Conservation (phyloP, 1,284 basidiomycete genomes). For the Marasmius sp. region DNA sequence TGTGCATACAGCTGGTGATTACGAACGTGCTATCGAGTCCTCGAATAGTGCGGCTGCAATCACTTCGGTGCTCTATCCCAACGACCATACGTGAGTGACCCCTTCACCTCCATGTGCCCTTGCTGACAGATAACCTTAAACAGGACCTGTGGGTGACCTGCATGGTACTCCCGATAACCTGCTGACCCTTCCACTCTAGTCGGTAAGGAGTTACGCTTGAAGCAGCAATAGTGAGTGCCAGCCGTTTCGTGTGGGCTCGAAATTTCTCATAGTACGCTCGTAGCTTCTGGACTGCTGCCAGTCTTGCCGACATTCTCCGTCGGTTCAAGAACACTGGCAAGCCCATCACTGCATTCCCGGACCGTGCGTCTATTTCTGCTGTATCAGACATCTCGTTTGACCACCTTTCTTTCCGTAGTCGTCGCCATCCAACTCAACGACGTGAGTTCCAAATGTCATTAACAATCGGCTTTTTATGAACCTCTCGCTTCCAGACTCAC, state of each 20-base stretch:
- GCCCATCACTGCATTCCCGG: constrained; percentile 74
- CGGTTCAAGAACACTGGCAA: constrained; percentile 81
- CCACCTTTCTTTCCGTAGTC: constrained; percentile 36
- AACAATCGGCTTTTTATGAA: background rate
- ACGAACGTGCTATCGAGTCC: constrained; percentile 82
- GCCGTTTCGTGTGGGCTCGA: background rate
- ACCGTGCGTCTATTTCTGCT: constrained; percentile 50
- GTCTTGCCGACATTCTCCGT: constrained; percentile 82
- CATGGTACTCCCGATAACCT: background rate
- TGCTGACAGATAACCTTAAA: constrained; percentile 1
- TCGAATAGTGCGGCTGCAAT: constrained; percentile 89
- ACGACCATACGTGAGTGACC: constrained; percentile 72
- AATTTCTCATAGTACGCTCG: background rate
- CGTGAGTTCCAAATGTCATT: constrained; percentile 35
- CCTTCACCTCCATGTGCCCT: background rate
- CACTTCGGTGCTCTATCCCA: constrained; percentile 86
- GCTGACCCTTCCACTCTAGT: constrained; percentile 38
- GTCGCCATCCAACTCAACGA: constrained; percentile 91
- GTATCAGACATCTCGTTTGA: background rate
- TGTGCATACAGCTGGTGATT: constrained; percentile 71
- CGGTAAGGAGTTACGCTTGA: constrained; percentile 89
- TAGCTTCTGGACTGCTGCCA: constrained; percentile 84
- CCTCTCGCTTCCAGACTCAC: constrained; percentile 64
- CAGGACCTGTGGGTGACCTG: constrained; percentile 34
- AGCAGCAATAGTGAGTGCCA: constrained; percentile 79